A percentile compares a stretch with the other conserved stretches of the same genome.
Evolutionary conservation across 305 asterid species (phyloP).

Genomic region (Fraxinus platypoda): DNA sequence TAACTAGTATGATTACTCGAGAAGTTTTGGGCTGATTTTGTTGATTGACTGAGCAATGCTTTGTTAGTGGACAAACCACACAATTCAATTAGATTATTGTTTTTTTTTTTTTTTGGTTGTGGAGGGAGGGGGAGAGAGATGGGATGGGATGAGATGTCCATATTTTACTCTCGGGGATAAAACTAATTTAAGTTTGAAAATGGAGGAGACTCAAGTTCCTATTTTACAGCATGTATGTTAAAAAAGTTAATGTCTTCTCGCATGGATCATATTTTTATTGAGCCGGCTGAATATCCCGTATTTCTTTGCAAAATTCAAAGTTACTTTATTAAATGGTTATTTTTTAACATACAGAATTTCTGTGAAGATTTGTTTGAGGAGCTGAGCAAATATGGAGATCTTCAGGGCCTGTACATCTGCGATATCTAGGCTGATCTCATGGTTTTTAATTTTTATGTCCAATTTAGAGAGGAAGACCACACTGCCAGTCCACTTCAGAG

Average conservation of each 20-base stretch:
- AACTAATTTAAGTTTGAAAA: background rate
- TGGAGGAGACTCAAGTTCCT: background rate
- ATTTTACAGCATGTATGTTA: background rate
- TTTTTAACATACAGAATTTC: conserved; percentile 25
- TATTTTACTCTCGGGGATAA: background rate
- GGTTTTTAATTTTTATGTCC: conserved; percentile 32
- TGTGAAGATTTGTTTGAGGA: conserved; percentile 33
- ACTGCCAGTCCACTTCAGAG: conserved; percentile 32
- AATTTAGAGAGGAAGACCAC: conserved; percentile 36
- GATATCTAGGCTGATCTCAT: conserved; percentile 35
- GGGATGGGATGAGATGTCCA: background rate
- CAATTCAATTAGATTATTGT: background rate
- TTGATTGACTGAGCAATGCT: background rate
- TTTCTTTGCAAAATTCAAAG: background rate
- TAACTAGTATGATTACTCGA: background rate
- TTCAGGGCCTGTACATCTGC: conserved; percentile 31
- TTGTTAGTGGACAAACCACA: background rate
- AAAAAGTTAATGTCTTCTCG: background rate
- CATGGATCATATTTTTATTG: background rate
- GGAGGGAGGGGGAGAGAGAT: background rate
- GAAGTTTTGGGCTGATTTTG: background rate
- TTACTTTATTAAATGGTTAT: background rate
- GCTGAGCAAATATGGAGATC: conserved; percentile 32
- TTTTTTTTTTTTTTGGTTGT: background rate
- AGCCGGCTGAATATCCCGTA: background rate